Percentiles rank a stretch among this genome's conserved stretches.
Conservation (phyloP, 306 rosid genomes). For the Medicago arabica region DNA sequence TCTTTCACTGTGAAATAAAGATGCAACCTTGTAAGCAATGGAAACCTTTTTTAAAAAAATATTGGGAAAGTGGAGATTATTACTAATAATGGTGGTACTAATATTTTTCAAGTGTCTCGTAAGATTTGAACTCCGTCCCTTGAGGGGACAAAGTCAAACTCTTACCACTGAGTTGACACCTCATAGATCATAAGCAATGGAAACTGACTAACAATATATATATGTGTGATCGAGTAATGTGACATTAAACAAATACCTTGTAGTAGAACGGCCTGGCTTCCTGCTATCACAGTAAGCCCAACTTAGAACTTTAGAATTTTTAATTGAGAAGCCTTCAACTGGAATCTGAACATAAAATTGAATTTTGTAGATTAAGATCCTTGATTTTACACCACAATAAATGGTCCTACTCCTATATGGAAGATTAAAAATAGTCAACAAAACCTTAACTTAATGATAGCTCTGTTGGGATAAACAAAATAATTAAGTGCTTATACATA, state of each 20-base stretch:
- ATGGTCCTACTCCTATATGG: neutral
- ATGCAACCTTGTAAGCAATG: slow-evolving; percentile 30
- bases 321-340: slow-evolving; percentile 66
- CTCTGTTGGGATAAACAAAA: too few species aligned
- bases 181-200: neutral
- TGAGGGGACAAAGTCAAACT: too few species aligned
- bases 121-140: too few species aligned
- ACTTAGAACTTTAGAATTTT: slow-evolving; percentile 70
- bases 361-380: slow-evolving; percentile 35
- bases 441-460: slow-evolving; percentile 18
- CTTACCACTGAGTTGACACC: too few species aligned
- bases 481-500: too few species aligned
- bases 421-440: slow-evolving; percentile 15
- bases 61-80: too few species aligned
- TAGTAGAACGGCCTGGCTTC: slow-evolving; percentile 77
- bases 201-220: slow-evolving; percentile 26
- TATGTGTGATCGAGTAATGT: neutral
- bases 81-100: too few species aligned
- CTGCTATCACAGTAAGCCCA: slow-evolving; percentile 88
- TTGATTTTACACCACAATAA: slow-evolving; percentile 32
- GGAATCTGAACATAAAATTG: slow-evolving; percentile 67
- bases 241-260: slow-evolving; percentile 54
- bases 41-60: too few species aligned
- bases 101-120: too few species aligned
- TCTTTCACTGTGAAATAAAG: slow-evolving; percentile 61